phyloP scores from a whole-genome alignment of 2,329 filamentous ascomycete species.

The Ophiostoma ips region DNA sequence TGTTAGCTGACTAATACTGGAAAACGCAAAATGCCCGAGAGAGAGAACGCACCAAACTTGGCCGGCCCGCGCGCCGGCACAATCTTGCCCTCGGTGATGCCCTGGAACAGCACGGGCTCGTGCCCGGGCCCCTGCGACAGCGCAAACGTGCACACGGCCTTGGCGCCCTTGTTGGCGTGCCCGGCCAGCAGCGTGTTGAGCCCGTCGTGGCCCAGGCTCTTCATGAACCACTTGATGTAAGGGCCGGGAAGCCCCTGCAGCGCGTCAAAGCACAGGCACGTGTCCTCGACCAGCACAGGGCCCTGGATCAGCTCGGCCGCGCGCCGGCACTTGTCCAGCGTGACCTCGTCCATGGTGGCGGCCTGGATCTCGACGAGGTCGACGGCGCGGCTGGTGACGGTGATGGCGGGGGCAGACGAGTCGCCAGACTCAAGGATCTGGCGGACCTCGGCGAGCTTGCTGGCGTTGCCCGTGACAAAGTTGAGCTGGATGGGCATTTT shows the following conservation, averaged over 20 bases:
- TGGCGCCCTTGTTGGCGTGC: constrained; percentile 79
- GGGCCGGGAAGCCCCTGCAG: constrained; percentile 84
- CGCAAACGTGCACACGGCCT: constrained; percentile 92
- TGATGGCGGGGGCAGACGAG: constrained; percentile 28
- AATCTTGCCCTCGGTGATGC: constrained; percentile 71
- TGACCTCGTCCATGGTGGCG: constrained; percentile 82
- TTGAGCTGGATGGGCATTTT: constrained; percentile 41
- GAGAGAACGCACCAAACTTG: constrained; percentile 75
- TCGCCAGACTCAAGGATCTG: constrained; percentile 59
- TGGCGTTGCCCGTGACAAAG: constrained; percentile 94
- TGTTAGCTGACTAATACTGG: not conserved
- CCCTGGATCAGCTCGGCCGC: constrained; percentile 74
- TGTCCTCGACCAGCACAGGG: constrained; percentile 91
- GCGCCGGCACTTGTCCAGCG: constrained; percentile 68
- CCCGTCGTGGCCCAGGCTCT: constrained; percentile 65
- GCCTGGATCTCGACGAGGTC: constrained; percentile 88
- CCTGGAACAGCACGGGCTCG: constrained; percentile 81
- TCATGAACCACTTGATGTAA: constrained; percentile 96
- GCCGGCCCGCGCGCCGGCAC: constrained; percentile 69
- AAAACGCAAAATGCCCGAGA: too few relatives aligned
- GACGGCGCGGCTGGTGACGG: constrained; percentile 58
- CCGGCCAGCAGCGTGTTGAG: constrained; percentile 82
- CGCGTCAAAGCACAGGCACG: constrained; percentile 83
- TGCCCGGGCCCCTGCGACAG: constrained; percentile 77
- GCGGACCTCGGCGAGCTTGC: constrained; percentile 83